Evolutionary conservation across 1,284 basidiomycete species (phyloP).

Genomic region (Gomphus sp.): DNA sequence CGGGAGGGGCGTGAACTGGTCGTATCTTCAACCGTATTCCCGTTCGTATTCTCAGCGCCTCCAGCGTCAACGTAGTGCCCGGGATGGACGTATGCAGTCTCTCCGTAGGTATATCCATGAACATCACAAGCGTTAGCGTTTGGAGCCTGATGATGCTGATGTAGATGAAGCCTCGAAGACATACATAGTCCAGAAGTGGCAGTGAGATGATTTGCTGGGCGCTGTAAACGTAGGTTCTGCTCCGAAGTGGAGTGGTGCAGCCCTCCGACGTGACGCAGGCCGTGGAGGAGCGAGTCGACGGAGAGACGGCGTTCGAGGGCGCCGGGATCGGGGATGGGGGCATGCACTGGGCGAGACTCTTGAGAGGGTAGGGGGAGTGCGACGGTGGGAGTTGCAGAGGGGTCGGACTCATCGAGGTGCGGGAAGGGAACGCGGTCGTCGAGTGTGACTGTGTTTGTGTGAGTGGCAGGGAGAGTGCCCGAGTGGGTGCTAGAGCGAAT

Average conservation of each 20-base stretch:
- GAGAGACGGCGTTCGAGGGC: not conserved
- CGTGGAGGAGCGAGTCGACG: not conserved
- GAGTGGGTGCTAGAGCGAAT: too few relatives aligned
- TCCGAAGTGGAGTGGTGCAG: conserved; percentile 7
- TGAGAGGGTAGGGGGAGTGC: not conserved
- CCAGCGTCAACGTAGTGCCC: not conserved
- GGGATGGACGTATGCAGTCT: not conserved
- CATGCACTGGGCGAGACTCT: not conserved
- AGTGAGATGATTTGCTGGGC: not conserved
- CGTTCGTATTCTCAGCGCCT: too few relatives aligned
- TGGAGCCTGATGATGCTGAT: too few relatives aligned
- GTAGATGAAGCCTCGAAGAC: too few relatives aligned
- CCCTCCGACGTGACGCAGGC: not conserved
- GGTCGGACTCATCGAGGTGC: not conserved
- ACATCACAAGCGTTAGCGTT: too few relatives aligned
- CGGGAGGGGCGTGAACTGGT: conserved; percentile 2
- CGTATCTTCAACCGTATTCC: too few relatives aligned
- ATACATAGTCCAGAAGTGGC: not conserved
- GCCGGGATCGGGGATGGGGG: not conserved
- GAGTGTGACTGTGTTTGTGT: too few relatives aligned
- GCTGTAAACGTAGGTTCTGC: not conserved
- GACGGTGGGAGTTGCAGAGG: not conserved
- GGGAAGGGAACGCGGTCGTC: not conserved
- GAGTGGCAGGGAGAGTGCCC: conserved; percentile 11
- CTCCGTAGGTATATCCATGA: too few relatives aligned